Evolutionary conservation across 1,139 yeast genomes (phyloP), one percentile per base, ranked within the genome.

Genomic region (Suhomyces chickasaworum): DNA sequence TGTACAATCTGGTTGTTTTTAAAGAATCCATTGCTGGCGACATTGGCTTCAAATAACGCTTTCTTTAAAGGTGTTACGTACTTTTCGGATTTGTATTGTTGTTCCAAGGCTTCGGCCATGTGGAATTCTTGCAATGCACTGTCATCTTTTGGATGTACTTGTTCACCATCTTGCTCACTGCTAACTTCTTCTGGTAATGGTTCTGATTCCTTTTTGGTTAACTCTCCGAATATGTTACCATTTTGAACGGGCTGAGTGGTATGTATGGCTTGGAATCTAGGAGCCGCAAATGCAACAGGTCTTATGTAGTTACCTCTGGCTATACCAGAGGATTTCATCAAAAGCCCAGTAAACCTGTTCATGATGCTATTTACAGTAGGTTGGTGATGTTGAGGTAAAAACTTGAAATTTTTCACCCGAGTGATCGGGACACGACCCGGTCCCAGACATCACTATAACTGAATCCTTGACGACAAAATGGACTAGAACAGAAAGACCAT

Each of bases 41-140:
- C 86, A 54, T 84, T 85, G 39, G 75, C 69, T 29, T 77, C 71
- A 61, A 86, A 90, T 17, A 90, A 71, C 55, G 75, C 70, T 54
- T 76, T 76, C 65, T 89, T 90, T 52, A 89, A 71, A n/a, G 96
- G 95, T 10, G 90, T 78, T 20, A 90, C 61, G 51, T 61, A 73
- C 53, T 73, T 70, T 41, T 65, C 72, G 10, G 63, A 56, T 29
- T 56, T 58, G 42, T 64, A 60, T 48, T 71, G 75, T 36, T 57
- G 49, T 23, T 58, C 53, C 47, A 56, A 42, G 2, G 71, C 71
- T 51, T 66, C 63, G 33, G 68, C 59, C 39, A 56, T 44, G 52
- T 72, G 69, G 53, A 60, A 66, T 42, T 66, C 61, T 52, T 69
- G 72, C 53, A 75, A 68, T 22, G 61, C 62, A 37, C 52, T 51